These are phyloP conservation scores for Peniophora sp. DNA, from an alignment of 1,284 basidiomycete species.

Conservation along the genomic window DNA sequence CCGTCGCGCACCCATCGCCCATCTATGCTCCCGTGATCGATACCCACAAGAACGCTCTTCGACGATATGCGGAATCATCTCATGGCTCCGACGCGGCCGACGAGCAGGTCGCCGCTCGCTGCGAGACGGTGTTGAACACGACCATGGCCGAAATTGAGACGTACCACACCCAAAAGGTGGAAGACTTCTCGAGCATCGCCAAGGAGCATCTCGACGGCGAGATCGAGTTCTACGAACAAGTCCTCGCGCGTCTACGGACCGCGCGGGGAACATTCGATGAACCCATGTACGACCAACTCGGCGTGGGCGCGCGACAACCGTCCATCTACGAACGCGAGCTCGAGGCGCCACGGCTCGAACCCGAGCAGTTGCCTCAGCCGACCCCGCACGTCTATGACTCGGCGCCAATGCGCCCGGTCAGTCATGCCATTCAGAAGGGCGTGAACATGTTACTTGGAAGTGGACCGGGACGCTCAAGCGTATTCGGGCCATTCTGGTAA, in stretches of 20 bases:
- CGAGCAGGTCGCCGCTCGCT: constrained; percentile 62
- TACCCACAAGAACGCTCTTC: constrained; percentile 60
- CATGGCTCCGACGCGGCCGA: constrained; percentile 38
- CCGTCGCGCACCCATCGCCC: constrained; percentile 62
- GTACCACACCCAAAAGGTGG: constrained; percentile 66
- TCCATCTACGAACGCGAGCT: constrained; percentile 72
- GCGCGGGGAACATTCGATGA: constrained; percentile 47
- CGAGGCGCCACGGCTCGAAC: constrained; percentile 40
- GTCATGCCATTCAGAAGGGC: constrained; percentile 63
- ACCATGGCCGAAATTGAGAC: constrained; percentile 84
- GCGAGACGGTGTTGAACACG: constrained; percentile 82
- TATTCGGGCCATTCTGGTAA: constrained; percentile 63
- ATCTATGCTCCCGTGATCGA: constrained; percentile 66
- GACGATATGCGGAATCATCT: constrained; percentile 51
- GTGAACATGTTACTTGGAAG: constrained; percentile 53
- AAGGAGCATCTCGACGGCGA: constrained; percentile 71
- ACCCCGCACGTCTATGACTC: constrained; percentile 72
- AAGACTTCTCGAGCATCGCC: constrained; percentile 55
- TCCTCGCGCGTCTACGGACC: constrained; percentile 45
- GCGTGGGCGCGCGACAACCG: constrained; percentile 42
- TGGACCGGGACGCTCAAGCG: constrained; percentile 39
- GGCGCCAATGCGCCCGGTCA: constrained; percentile 67
- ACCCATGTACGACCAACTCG: constrained; percentile 37
- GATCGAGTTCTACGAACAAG: constrained; percentile 67
- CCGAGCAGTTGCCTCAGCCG: constrained; percentile 54